Conservation (phyloP, 208 protist species). For the Herpetomonas tarakana region DNA sequence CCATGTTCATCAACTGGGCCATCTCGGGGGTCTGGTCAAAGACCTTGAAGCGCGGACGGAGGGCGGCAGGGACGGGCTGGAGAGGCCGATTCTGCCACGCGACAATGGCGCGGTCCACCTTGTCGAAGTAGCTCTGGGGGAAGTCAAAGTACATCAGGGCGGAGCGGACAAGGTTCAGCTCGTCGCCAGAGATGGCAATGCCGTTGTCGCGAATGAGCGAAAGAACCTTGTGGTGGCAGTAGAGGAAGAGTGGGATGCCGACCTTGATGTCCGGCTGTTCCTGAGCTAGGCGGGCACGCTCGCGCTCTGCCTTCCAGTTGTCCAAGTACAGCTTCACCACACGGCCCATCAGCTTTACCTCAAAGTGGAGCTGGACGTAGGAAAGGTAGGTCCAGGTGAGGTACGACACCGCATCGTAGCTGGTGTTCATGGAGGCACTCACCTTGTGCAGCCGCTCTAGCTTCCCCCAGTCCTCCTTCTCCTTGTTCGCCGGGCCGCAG, state of each 20-base stretch:
- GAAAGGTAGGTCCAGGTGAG: conserved; percentile 73
- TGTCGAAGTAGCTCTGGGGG: conserved; percentile 62
- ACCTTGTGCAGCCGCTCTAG: conserved; percentile 53
- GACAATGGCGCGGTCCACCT: conserved; percentile 63
- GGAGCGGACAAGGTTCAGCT: conserved; percentile 67
- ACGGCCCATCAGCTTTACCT: conserved; percentile 66
- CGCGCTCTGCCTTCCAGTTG: conserved; percentile 74
- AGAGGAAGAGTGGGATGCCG: conserved; percentile 73
- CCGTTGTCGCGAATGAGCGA: conserved; percentile 61
- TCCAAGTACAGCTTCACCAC: conserved; percentile 70
- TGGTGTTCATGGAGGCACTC: conserved; percentile 38
- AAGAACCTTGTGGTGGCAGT: conserved; percentile 78
- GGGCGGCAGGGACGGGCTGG: conserved; percentile 27
- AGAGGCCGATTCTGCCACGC: conserved; percentile 55
- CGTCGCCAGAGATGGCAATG: conserved; percentile 51
- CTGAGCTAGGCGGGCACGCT: conserved; percentile 55
- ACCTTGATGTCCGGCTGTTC: conserved; percentile 55
- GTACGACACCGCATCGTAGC: conserved; percentile 52
- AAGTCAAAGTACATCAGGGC: conserved; percentile 82
- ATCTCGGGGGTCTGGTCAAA: conserved; percentile 62
- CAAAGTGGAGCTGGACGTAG: conserved; percentile 75
- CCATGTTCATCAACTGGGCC: conserved; percentile 89
- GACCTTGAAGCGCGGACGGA: conserved; percentile 44
- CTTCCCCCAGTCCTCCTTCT: conserved; percentile 42
- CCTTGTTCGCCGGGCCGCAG: conserved; percentile 19